A percentile compares a stretch with the other conserved stretches of the same genome.
These are phyloP conservation scores for Pyrenophora tritici-repentis DNA, from an alignment of 2,329 filamentous ascomycete species.

Conservation along the genomic window DNA sequence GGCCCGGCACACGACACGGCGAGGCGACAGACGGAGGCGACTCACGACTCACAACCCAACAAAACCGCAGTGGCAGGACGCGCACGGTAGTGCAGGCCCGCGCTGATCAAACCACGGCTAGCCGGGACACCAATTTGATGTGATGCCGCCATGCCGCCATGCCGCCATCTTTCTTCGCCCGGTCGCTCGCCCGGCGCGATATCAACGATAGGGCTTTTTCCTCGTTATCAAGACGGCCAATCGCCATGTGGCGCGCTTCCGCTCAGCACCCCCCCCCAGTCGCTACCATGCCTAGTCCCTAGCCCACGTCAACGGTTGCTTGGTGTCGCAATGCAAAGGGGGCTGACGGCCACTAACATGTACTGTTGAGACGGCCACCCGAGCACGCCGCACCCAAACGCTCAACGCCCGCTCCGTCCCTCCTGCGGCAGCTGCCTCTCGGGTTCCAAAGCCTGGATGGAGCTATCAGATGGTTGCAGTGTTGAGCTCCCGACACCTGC, in stretches of 20 bases:
- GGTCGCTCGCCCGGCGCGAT: conserved; percentile 27
- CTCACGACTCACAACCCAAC: conserved; percentile 27
- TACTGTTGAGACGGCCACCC: conserved; percentile 32
- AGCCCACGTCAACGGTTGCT: conserved; percentile 29
- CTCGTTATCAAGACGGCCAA: conserved; percentile 21
- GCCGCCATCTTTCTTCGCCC: conserved; percentile 23
- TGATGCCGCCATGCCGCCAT: conserved; percentile 22
- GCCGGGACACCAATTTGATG: conserved; percentile 23
- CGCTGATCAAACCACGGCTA: conserved; percentile 40
- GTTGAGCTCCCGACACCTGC: not conserved
- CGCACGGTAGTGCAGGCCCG: conserved; percentile 16
- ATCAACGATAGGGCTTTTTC: conserved; percentile 27
- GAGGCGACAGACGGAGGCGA: too few species aligned
- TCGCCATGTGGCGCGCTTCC: conserved; percentile 31
- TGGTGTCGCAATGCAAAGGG: conserved; percentile 31
- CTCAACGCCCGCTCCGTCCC: conserved; percentile 15
- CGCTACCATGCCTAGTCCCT: too few species aligned
- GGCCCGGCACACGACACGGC: conserved; percentile 3
- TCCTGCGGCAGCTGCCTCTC: not conserved
- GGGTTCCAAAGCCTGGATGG: too few species aligned
- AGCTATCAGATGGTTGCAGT: too few species aligned
- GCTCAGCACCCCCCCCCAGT: conserved; percentile 27
- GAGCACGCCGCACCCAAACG: conserved; percentile 14
- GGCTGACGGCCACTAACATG: conserved; percentile 24
- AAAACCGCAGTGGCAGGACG: conserved; percentile 19